Conservation (phyloP, 129 eudicot species). For the Smallanthus sonchifolius region DNA sequence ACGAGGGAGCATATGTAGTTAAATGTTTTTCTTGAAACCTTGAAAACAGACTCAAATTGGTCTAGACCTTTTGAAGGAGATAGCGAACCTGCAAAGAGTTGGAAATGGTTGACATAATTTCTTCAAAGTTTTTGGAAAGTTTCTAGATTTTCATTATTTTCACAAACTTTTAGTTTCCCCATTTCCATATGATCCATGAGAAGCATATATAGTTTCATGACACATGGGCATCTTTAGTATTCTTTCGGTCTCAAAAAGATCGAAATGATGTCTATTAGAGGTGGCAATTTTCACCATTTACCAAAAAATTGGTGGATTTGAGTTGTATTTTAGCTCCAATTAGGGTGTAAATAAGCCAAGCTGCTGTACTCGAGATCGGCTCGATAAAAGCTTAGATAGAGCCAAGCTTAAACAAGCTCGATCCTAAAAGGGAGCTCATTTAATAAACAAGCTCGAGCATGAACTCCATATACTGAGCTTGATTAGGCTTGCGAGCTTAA, state of each 20-base stretch:
- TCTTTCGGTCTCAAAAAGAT: neutral
- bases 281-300: neutral
- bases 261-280: neutral
- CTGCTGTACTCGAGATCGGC: neutral
- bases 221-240: neutral
- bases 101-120: too few species aligned
- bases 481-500: neutral
- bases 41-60: constrained; percentile 46
- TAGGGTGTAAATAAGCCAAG: neutral
- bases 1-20: constrained; percentile 72
- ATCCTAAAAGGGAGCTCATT: too few species aligned
- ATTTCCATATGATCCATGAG: neutral
- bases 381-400: neutral
- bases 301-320: neutral
- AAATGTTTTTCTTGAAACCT: constrained; percentile 71
- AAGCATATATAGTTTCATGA: neutral
- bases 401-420: neutral
- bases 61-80: constrained; percentile 51
- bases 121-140: neutral
- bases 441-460: neutral
- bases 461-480: neutral
- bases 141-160: neutral
- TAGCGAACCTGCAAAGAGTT: constrained; percentile 40
- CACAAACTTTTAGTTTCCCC: neutral
- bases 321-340: neutral